Evolutionary conservation across 1,284 basidiomycete genomes (phyloP).

Genomic region (Anthracocystis setariae): DNA sequence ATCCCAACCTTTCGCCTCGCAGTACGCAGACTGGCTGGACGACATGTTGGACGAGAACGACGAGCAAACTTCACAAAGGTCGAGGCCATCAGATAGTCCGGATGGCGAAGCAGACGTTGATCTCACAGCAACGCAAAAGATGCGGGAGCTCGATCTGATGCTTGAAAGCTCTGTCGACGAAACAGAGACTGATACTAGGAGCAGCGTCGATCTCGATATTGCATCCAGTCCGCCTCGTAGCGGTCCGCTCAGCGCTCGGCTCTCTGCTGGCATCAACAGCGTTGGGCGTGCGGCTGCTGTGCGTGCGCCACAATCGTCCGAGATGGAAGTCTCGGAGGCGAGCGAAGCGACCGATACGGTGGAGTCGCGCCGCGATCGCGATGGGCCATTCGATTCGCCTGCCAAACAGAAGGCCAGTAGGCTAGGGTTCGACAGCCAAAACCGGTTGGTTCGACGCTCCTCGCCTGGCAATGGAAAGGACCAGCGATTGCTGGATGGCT

Average conservation of each 20-base stretch:
- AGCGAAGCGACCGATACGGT: conserved; percentile 11
- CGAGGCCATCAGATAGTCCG: background rate
- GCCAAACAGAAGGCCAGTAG: conserved; percentile 36
- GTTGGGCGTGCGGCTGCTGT: conserved; percentile 13
- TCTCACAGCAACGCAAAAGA: conserved; percentile 31
- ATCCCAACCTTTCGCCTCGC: conserved; percentile 38
- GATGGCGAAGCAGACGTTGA: background rate
- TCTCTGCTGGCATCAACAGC: conserved; percentile 30
- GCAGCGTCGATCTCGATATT: conserved; percentile 28
- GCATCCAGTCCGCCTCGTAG: conserved; percentile 40
- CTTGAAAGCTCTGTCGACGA: conserved; percentile 12
- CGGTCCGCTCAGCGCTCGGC: conserved; percentile 9
- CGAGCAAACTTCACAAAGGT: conserved; percentile 6
- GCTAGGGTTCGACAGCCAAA: conserved; percentile 43
- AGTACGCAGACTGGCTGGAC: conserved; percentile 40
- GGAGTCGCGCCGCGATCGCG: conserved; percentile 8
- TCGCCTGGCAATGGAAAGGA: conserved; percentile 3
- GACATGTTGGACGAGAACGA: conserved; percentile 35
- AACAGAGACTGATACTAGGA: background rate
- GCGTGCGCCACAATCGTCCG: background rate
- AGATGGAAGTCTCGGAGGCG: conserved; percentile 15
- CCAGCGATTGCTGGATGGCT: conserved; percentile 30
- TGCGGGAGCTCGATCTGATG: conserved; percentile 32
- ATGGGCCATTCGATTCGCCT: conserved; percentile 40
- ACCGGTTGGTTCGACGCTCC: conserved; percentile 28